Conservation (phyloP, 2,329 filamentous ascomycete species). For the Diaporthe vaccinii region DNA sequence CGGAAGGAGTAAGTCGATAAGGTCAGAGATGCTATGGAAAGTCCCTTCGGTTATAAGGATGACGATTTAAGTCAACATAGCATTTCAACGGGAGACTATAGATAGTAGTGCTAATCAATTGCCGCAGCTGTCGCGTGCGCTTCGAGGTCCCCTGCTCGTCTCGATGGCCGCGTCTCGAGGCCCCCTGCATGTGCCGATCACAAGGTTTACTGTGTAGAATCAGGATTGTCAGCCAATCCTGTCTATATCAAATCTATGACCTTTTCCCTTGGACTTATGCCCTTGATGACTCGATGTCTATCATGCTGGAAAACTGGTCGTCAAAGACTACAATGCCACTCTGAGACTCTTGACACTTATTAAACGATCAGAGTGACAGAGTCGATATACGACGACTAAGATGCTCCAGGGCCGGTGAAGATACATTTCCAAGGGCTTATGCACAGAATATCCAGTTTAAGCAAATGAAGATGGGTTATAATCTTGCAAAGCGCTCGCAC, state of each 20-base stretch:
- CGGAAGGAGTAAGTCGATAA: too few species aligned
- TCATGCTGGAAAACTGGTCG: neutral
- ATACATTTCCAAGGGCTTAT: too few species aligned
- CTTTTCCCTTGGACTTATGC: neutral
- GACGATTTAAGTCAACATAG: neutral
- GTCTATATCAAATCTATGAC: neutral
- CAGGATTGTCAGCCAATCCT: neutral
- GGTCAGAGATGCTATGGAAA: neutral
- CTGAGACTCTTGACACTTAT: neutral
- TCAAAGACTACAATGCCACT: neutral
- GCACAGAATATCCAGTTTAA: neutral
- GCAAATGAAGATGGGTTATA: neutral
- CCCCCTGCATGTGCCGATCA: neutral
- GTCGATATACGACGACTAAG: too few species aligned
- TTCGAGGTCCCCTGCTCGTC: neutral
- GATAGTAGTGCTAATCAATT: neutral
- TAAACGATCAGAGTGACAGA: neutral
- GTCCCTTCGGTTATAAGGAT: neutral
- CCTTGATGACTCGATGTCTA: neutral
- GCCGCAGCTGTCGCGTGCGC: neutral
- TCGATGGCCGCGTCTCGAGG: slow-evolving; percentile 35
- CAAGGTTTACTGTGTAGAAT: neutral
- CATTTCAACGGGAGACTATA: neutral
- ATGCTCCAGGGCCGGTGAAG: neutral
- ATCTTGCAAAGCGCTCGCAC: neutral